phyloP scores from a whole-genome alignment of 2,329 filamentous ascomycete species.

The Westerdykella ornata region DNA sequence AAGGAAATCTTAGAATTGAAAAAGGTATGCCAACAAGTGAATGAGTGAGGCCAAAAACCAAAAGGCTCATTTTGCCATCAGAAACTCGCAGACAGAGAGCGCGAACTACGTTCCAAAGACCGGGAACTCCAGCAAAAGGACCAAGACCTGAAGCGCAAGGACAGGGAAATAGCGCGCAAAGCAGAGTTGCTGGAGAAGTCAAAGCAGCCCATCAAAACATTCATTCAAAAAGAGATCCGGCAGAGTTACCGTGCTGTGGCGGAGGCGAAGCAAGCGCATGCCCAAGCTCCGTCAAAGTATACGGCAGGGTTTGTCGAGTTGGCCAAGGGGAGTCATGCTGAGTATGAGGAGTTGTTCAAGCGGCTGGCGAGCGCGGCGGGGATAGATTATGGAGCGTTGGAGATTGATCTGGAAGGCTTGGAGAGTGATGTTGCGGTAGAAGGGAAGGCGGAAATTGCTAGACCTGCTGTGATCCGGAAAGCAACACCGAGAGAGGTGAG shows the following conservation, averaged over 20 bases:
- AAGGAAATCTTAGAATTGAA: slow-evolving; percentile 1
- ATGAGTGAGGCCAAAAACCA: too few relatives aligned
- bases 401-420: too few relatives aligned
- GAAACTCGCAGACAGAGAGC: too few relatives aligned
- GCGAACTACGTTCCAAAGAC: neutral
- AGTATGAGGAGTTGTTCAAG: slow-evolving; percentile 1
- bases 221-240: neutral
- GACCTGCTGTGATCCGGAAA: too few relatives aligned
- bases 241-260: slow-evolving; percentile 1
- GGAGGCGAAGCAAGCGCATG: neutral
- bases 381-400: neutral
- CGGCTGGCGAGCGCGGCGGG: slow-evolving; percentile 1
- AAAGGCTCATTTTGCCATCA: too few relatives aligned
- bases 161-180: neutral
- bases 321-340: slow-evolving; percentile 1
- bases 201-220: neutral
- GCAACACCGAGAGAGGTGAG: too few relatives aligned
- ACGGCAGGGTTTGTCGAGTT: slow-evolving; percentile 1
- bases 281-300: slow-evolving; percentile 1
- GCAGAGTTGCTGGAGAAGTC: neutral
- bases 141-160: slow-evolving; percentile 1
- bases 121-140: slow-evolving; percentile 1
- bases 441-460: too few relatives aligned
- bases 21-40: neutral
- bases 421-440: too few relatives aligned